These are phyloP conservation scores for Fomitopsis schrenkii DNA, from an alignment of 1,284 basidiomycete species.

Conservation along the genomic window DNA sequence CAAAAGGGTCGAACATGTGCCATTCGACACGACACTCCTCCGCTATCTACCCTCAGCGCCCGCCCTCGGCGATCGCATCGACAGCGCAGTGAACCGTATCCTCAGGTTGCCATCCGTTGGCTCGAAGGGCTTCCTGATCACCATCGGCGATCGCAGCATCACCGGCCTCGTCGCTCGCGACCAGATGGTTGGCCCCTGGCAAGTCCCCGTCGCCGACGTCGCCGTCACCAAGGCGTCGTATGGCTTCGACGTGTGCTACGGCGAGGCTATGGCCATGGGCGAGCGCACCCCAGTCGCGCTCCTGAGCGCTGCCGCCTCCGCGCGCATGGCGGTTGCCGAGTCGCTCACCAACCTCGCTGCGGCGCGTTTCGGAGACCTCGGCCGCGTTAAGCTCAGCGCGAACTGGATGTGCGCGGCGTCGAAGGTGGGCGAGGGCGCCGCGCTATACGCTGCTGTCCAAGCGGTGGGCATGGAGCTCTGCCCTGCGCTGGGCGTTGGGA, in stretches of 20 bases:
- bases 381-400: slow-evolving; percentile 88
- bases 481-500: slow-evolving; percentile 89
- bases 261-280: slow-evolving; percentile 98
- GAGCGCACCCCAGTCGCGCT: slow-evolving; percentile 94
- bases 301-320: slow-evolving; percentile 84
- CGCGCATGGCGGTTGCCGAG: slow-evolving; percentile 95
- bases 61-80: slow-evolving; percentile 42
- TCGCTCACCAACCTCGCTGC: slow-evolving; percentile 91
- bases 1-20: slow-evolving; percentile 41
- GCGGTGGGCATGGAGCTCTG: slow-evolving; percentile 95
- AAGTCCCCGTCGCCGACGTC: slow-evolving; percentile 96
- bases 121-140: slow-evolving; percentile 97
- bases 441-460: slow-evolving; percentile 89
- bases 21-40: slow-evolving; percentile 74
- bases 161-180: slow-evolving; percentile 95
- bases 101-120: slow-evolving; percentile 90
- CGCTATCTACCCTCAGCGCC: slow-evolving; percentile 53
- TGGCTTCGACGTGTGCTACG: slow-evolving; percentile 79
- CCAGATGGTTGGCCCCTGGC: slow-evolving; percentile 99
- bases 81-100: slow-evolving; percentile 73
- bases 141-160: slow-evolving; percentile 94
- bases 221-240: slow-evolving; percentile 95
- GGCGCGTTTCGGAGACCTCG: slow-evolving; percentile 69
- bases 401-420: slow-evolving; percentile 99
- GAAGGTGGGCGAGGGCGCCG: slow-evolving; percentile 87